Percentiles rank a stretch among this genome's conserved stretches.
phyloP scores from a whole-genome alignment of 352 stramenopile genomes.

The Globisporangium canariense region DNA sequence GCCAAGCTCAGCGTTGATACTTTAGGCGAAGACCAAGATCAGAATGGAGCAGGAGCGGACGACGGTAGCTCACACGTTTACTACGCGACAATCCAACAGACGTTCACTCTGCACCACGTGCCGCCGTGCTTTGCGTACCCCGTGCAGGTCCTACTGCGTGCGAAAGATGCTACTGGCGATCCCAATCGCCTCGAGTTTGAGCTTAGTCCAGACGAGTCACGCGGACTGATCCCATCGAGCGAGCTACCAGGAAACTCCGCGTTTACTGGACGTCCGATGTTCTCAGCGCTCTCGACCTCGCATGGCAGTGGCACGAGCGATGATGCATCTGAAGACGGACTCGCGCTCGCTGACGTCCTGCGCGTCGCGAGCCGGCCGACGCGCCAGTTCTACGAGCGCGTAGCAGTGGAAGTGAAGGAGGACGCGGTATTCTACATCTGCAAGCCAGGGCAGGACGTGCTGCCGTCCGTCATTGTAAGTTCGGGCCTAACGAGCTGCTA shows the following conservation, averaged over 20 bases:
- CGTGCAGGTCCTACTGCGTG: slow-evolving; percentile 31
- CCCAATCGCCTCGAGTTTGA: slow-evolving; percentile 24
- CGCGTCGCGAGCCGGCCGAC: slow-evolving; percentile 39
- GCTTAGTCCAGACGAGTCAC: neutral
- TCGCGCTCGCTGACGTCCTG: slow-evolving; percentile 37
- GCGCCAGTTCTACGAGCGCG: slow-evolving; percentile 32
- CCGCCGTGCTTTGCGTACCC: slow-evolving; percentile 38
- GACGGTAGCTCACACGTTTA: slow-evolving; percentile 23
- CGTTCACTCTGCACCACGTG: slow-evolving; percentile 28
- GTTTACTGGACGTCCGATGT: slow-evolving; percentile 39
- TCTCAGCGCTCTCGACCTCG: slow-evolving; percentile 34
- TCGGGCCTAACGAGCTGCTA: neutral
- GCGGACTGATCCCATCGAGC: slow-evolving; percentile 8
- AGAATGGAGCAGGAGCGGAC: neutral
- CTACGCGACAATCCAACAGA: slow-evolving; percentile 43
- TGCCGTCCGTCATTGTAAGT: slow-evolving; percentile 8
- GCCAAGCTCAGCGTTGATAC: slow-evolving; percentile 22
- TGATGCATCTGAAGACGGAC: slow-evolving; percentile 2
- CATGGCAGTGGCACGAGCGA: slow-evolving; percentile 6
- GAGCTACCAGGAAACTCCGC: slow-evolving; percentile 40
- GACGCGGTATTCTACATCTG: slow-evolving; percentile 34
- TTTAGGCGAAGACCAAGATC: slow-evolving; percentile 13
- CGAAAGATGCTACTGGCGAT: slow-evolving; percentile 26
- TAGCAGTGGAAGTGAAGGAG: slow-evolving; percentile 33
- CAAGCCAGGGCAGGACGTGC: neutral